Conservation (phyloP, 805 yeast species). For the Ogataea pilisensis region DNA sequence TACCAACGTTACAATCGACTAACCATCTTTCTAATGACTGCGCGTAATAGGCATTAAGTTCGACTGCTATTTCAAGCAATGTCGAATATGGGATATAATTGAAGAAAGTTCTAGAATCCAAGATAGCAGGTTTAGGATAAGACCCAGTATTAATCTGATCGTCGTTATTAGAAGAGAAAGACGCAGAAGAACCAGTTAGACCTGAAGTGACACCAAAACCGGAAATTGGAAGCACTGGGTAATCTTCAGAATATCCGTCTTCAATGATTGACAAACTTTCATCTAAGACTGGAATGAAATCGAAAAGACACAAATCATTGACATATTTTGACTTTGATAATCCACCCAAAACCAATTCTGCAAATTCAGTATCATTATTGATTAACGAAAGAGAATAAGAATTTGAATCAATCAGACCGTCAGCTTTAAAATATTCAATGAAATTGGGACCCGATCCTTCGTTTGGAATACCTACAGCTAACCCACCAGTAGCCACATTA, state of each 20-base stretch:
- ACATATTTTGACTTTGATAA: constrained; percentile 43
- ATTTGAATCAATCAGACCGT: constrained; percentile 31
- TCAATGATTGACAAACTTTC: constrained; percentile 8
- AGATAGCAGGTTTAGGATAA: constrained; percentile 47
- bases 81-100: constrained; percentile 52
- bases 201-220: constrained; percentile 38
- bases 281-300: constrained; percentile 41
- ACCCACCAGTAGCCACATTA: constrained; percentile 36
- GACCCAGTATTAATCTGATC: constrained; percentile 36
- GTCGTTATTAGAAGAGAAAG: constrained; percentile 31
- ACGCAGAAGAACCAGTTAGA: constrained; percentile 20
- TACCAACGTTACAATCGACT: constrained; percentile 52
- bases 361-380: constrained; percentile 25
- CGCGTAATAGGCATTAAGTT: constrained; percentile 61
- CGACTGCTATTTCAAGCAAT: constrained; percentile 61
- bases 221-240: constrained; percentile 45
- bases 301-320: constrained; percentile 47
- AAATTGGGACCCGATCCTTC: constrained; percentile 27
- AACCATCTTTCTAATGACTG: constrained; percentile 49
- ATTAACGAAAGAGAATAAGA: constrained; percentile 42
- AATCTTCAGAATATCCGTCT: constrained; percentile 14
- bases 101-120: constrained; percentile 52
- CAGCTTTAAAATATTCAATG: constrained; percentile 30
- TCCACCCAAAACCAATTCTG: constrained; percentile 52
- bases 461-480: constrained; percentile 40